These are phyloP conservation scores for Hsuehochloa calcarea DNA, from an alignment of 176 grass and related monocot species.

Conservation along the genomic window DNA sequence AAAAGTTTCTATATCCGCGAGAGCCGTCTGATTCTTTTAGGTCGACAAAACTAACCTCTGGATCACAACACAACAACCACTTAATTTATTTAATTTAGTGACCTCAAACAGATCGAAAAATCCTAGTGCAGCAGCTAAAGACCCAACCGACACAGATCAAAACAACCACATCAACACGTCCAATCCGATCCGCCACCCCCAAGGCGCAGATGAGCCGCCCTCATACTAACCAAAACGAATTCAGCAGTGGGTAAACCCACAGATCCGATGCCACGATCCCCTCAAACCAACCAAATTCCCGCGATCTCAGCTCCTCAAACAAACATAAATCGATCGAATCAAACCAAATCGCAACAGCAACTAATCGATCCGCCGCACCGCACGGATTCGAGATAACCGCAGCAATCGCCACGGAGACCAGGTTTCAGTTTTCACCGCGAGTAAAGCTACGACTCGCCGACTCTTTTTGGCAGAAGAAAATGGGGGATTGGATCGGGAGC, in stretches of 20 bases:
- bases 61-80: neutral
- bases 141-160: neutral
- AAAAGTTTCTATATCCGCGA: neutral
- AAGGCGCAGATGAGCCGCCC: neutral
- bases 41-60: neutral
- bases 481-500: neutral
- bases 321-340: neutral
- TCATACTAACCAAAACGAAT: neutral
- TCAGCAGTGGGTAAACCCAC: neutral
- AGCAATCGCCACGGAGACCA: neutral
- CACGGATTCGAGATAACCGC: neutral
- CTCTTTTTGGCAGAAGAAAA: neutral
- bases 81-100: neutral
- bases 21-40: neutral
- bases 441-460: neutral
- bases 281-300: neutral
- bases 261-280: slow-evolving; percentile 22
- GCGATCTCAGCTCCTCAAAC: neutral
- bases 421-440: neutral
- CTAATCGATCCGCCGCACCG: neutral
- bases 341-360: neutral
- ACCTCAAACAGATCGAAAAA: neutral
- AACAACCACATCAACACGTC: slow-evolving; percentile 8
- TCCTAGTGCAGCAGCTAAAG: neutral
- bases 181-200: neutral